Percentiles rank a stretch among this genome's conserved stretches.
phyloP scores from a whole-genome alignment of 2,329 filamentous ascomycete species.

The Fusarium compactum region DNA sequence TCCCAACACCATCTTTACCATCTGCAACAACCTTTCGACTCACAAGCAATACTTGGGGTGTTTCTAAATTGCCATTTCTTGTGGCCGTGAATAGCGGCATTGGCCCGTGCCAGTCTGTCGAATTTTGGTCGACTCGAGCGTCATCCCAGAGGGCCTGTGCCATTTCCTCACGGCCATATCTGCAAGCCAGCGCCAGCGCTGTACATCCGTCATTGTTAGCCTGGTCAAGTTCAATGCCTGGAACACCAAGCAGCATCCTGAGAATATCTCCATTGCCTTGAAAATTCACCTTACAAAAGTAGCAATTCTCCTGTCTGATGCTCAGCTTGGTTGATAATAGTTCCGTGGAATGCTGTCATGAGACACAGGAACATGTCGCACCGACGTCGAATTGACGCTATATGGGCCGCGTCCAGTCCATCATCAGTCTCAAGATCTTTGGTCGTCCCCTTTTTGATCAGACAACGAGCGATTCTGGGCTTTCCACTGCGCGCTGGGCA shows the following conservation, averaged over 20 bases:
- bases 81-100: neutral
- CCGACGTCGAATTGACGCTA: neutral
- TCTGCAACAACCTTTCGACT: neutral
- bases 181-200: neutral
- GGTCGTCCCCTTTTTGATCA: neutral
- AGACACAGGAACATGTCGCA: neutral
- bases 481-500: neutral
- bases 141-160: neutral
- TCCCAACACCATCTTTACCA: neutral
- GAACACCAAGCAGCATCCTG: neutral
- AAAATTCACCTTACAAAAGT: neutral
- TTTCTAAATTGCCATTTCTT: neutral
- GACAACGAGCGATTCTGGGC: too few species aligned
- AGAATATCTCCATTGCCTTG: fast-evolving
- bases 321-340: neutral
- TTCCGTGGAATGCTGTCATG: neutral
- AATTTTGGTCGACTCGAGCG: neutral
- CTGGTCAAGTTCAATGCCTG: neutral
- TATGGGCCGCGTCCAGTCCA: neutral
- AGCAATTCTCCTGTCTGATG: neutral
- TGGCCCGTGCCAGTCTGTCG: neutral
- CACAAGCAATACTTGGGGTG: neutral
- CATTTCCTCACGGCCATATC: neutral
- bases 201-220: neutral
- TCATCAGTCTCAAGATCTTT: neutral